Evolutionary conservation across 441 rosid genomes (phyloP).

Genomic region (Erodium texanum): DNA sequence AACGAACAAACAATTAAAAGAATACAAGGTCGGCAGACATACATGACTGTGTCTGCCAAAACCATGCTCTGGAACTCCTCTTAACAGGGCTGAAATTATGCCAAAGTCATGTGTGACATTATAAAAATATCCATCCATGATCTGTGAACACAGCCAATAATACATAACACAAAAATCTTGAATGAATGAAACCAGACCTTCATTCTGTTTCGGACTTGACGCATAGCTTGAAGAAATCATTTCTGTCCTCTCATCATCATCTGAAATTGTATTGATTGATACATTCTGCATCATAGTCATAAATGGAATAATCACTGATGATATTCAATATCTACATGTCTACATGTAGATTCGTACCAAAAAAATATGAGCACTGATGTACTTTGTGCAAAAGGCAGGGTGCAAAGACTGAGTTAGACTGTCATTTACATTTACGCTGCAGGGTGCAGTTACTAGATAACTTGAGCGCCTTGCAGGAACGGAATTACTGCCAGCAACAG

Average conservation of each 20-base stretch:
- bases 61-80: conserved; percentile 7
- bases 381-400: not conserved
- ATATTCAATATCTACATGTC: conserved; percentile 5
- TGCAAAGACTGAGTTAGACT: not conserved
- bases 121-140: not conserved
- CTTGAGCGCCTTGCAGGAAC: not conserved
- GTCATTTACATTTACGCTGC: not conserved
- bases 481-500: not conserved
- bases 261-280: conserved; percentile 1
- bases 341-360: not conserved
- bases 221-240: not conserved
- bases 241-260: not conserved
- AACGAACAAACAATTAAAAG: not conserved
- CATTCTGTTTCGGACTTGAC: conserved; percentile 1
- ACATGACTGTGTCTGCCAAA: not conserved
- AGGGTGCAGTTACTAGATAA: not conserved
- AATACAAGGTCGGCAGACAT: not conserved
- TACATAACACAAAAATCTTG: not conserved
- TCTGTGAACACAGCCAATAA: not conserved
- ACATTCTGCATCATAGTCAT: conserved; percentile 2
- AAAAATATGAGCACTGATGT: not conserved
- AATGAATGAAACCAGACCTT: conserved; percentile 2
- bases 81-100: not conserved
- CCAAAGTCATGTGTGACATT: not conserved
- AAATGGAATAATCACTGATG: not conserved